Percentiles rank a stretch among this genome's conserved stretches.
These are phyloP conservation scores for Oropetium thomaeum DNA, from an alignment of 176 grass and related monocot genomes.

Conservation along the genomic window DNA sequence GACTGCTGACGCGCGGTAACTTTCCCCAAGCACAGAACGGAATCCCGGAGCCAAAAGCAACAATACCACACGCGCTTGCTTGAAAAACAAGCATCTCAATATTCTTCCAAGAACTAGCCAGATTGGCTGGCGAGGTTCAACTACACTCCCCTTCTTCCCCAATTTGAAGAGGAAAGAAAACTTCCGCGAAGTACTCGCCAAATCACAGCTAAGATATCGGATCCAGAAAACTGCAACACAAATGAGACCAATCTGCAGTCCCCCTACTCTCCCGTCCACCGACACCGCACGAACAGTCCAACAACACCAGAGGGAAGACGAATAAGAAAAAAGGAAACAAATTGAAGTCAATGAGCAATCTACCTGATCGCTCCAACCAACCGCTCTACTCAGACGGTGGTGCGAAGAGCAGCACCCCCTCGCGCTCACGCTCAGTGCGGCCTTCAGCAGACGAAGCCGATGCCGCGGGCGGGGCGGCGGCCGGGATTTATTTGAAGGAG, in stretches of 20 bases:
- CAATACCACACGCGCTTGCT: slow-evolving; percentile 15
- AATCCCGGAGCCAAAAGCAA: neutral
- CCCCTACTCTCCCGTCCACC: neutral
- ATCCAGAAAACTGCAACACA: neutral
- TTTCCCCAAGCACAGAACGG: neutral
- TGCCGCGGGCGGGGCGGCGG: neutral
- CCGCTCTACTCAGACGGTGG: no score
- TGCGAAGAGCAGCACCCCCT: no score
- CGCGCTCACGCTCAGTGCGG: slow-evolving; percentile 14
- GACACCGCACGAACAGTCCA: neutral
- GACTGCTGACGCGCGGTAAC: neutral
- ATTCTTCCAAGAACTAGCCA: neutral
- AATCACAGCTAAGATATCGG: neutral
- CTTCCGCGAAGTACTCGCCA: neutral
- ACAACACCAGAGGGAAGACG: neutral
- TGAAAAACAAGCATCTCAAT: slow-evolving; percentile 24
- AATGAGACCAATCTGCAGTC: neutral
- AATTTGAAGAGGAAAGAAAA: no score
- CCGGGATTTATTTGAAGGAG: neutral
- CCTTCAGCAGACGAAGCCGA: neutral
- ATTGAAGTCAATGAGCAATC: neutral
- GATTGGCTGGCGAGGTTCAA: neutral
- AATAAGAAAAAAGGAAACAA: neutral
- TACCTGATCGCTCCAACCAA: slow-evolving; percentile 20
- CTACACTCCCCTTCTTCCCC: neutral